phyloP scores from a whole-genome alignment of 164 flowering plant genomes.

The Tetrastigma voinierianum region DNA sequence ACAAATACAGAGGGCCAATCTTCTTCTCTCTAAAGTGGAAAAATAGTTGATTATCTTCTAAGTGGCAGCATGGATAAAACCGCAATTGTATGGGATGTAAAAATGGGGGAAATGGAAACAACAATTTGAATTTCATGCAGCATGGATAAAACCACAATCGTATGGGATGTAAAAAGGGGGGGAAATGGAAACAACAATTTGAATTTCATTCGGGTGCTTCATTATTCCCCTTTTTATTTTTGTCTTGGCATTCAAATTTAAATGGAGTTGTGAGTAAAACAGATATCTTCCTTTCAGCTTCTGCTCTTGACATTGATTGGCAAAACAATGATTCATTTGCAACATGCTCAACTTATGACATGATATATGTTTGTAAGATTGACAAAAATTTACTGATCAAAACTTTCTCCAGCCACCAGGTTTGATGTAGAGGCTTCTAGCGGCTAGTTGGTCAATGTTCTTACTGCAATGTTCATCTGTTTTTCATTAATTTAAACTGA shows the following conservation, averaged over 20 bases:
- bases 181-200: constrained; percentile 39
- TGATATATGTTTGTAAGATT: constrained; percentile 95
- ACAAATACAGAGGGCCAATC: constrained; percentile 87
- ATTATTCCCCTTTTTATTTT: not conserved
- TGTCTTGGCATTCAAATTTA: too few relatives aligned
- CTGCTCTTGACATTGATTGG: constrained; percentile 99
- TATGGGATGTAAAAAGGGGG: constrained; percentile 92
- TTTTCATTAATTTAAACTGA: not conserved
- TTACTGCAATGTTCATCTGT: not conserved
- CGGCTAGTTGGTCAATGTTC: too few relatives aligned
- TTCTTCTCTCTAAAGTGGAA: constrained; percentile 97
- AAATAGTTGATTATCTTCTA: constrained; percentile 93
- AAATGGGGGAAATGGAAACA: constrained; percentile 88
- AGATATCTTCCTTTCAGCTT: constrained; percentile 43
- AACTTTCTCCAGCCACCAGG: constrained; percentile 88
- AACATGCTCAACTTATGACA: constrained; percentile 86
- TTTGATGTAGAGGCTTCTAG: constrained; percentile 22
- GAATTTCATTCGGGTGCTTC: not conserved
- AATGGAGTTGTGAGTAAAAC: too few relatives aligned
- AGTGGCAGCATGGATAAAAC: constrained; percentile 97
- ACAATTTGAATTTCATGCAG: constrained; percentile 90
- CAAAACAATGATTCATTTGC: constrained; percentile 85
- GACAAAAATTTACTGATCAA: constrained; percentile 76
- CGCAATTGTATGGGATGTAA: constrained; percentile 96
- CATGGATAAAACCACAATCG: constrained; percentile 93